Conservation (phyloP, 169 alveolate genomes). For the Plasmodium falciparum region DNA sequence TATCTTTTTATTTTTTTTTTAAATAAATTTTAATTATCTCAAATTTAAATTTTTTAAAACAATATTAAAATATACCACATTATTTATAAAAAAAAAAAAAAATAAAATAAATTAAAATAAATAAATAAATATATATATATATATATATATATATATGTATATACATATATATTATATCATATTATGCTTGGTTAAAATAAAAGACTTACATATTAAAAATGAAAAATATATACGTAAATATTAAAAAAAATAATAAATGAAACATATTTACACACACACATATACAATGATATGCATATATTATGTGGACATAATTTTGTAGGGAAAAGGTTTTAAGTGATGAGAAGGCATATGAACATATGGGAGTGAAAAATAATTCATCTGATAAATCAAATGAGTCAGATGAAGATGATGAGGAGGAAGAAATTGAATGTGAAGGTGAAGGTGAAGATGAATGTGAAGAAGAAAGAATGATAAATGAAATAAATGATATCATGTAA, state of each 20-base stretch:
- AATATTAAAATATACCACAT: too few relatives aligned
- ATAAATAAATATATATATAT: background rate
- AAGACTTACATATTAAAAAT: background rate
- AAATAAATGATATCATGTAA: background rate
- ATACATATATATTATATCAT: background rate
- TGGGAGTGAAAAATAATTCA: slow-evolving; percentile 1
- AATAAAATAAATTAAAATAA: too few relatives aligned
- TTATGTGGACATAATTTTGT: slow-evolving; percentile 11
- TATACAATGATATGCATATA: slow-evolving; percentile 9
- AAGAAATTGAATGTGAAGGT: background rate
- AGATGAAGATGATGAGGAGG: slow-evolving; percentile 11
- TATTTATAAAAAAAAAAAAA: too few relatives aligned
- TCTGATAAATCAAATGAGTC: slow-evolving; percentile 38
- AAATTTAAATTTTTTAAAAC: too few relatives aligned
- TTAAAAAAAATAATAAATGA: background rate
- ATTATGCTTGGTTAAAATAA: background rate
- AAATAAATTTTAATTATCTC: too few relatives aligned
- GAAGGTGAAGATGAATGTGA: slow-evolving; percentile 6
- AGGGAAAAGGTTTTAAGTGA: slow-evolving; percentile 56
- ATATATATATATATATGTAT: slow-evolving; percentile 3
- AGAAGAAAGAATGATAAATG: slow-evolving; percentile 3
- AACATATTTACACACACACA: background rate
- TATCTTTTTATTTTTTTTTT: too few relatives aligned
- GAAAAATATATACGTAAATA: background rate
- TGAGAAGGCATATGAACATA: slow-evolving; percentile 25